Percentiles rank a stretch among this genome's conserved stretches.
Evolutionary conservation across 176 grass and related monocot species (phyloP).

Genomic region (Rhipidocladum racemiflorum): DNA sequence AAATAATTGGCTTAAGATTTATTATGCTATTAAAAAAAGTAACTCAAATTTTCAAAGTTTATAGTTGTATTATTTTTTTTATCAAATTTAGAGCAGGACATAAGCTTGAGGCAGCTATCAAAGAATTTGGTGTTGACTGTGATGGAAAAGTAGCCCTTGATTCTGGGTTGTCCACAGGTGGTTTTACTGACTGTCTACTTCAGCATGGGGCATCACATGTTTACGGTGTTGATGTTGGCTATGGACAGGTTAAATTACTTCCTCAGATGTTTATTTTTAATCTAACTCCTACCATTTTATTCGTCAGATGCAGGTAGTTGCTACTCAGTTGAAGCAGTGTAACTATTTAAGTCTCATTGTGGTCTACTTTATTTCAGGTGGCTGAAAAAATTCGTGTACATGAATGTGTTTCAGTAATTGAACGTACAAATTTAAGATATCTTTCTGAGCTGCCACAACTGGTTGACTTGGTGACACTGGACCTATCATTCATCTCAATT

Average conservation of each 20-base stretch:
- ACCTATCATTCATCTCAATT: slow-evolving; percentile 95
- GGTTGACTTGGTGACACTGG: slow-evolving; percentile 83
- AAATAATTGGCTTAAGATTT: slow-evolving; percentile 23
- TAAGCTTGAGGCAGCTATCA: slow-evolving; percentile 95
- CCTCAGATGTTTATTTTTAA: slow-evolving; percentile 1
- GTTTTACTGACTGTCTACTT: slow-evolving; percentile 94
- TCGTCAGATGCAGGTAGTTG: neutral
- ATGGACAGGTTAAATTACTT: slow-evolving; percentile 73
- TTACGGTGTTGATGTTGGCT: slow-evolving; percentile 97
- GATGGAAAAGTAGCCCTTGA: slow-evolving; percentile 88
- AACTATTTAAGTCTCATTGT: slow-evolving; percentile 15
- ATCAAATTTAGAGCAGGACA: slow-evolving; percentile 75
- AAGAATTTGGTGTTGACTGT: slow-evolving; percentile 73
- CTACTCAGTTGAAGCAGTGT: neutral
- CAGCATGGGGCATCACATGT: slow-evolving; percentile 81
- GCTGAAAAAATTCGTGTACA: slow-evolving; percentile 93
- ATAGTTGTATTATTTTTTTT: slow-evolving; percentile 5
- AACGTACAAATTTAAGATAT: slow-evolving; percentile 96
- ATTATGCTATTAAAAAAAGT: neutral
- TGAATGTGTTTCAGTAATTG: slow-evolving; percentile 72
- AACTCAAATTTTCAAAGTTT: neutral
- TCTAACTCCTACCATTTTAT: neutral
- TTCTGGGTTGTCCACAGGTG: slow-evolving; percentile 95
- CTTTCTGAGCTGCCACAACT: slow-evolving; percentile 66
- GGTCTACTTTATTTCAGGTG: slow-evolving; percentile 56